These are phyloP conservation scores for Stramenopiles sp. DNA, from an alignment of 352 stramenopile species.

Conservation along the genomic window DNA sequence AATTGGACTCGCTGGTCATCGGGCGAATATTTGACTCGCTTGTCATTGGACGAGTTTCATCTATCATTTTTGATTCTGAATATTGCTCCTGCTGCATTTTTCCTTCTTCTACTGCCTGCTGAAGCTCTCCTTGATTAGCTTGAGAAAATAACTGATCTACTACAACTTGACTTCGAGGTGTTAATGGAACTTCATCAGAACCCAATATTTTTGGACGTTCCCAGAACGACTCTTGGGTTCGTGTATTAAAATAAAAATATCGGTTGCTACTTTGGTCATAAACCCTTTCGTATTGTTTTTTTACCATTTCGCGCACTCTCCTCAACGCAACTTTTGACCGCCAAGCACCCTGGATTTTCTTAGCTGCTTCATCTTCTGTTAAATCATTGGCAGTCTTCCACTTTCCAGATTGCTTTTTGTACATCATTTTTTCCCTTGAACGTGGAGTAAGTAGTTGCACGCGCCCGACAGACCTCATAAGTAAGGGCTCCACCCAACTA, in stretches of 20 bases:
- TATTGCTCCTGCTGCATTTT: too few relatives aligned
- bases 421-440: background rate
- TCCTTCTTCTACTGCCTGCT: background rate
- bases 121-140: background rate
- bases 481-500: constrained; percentile 37
- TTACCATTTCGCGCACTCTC: constrained; percentile 37
- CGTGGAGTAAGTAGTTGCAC: background rate
- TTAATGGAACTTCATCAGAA: constrained; percentile 1
- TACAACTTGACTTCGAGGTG: background rate
- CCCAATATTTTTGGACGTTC: constrained; percentile 29
- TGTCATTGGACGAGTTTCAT: background rate
- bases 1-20: background rate
- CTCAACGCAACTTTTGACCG: constrained; percentile 40
- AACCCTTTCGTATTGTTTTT: constrained; percentile 37
- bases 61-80: background rate
- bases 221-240: constrained; percentile 43
- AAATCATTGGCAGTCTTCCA: constrained; percentile 20
- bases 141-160: constrained; percentile 1
- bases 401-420: constrained; percentile 7
- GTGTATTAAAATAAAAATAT: constrained; percentile 48
- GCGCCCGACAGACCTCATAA: constrained; percentile 23
- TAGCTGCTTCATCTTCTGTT: constrained; percentile 35
- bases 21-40: background rate
- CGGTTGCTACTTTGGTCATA: constrained; percentile 33
- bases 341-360: constrained; percentile 51